These are phyloP conservation scores for Cystobasidium sp. DNA, from an alignment of 1,284 basidiomycete genomes.

Conservation along the genomic window DNA sequence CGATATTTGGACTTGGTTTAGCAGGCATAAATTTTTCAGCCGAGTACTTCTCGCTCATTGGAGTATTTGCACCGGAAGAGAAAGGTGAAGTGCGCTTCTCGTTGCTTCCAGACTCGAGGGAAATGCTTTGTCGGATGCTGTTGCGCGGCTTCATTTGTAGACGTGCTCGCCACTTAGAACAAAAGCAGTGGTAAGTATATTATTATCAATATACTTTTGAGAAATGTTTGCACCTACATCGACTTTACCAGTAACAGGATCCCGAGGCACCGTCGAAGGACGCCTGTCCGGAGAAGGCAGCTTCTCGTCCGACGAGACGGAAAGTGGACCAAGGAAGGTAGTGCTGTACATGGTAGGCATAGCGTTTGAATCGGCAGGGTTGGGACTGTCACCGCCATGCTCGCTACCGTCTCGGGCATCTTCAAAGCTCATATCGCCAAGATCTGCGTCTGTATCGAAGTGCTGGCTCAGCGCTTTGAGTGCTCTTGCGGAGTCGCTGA, in stretches of 20 bases:
- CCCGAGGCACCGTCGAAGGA: constrained; percentile 19
- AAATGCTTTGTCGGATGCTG: constrained; percentile 10
- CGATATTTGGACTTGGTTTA: constrained; percentile 22
- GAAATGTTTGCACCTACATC: constrained; percentile 16
- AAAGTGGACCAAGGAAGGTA: constrained; percentile 15
- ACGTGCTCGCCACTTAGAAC: constrained; percentile 31
- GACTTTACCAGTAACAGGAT: constrained; percentile 40
- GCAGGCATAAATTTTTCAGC: neutral
- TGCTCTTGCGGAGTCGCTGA: constrained; percentile 2
- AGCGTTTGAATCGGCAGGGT: neutral
- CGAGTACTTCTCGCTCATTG: constrained; percentile 36
- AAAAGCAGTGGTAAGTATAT: neutral
- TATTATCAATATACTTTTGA: neutral
- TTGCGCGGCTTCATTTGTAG: constrained; percentile 22
- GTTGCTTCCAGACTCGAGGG: constrained; percentile 16
- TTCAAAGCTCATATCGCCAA: constrained; percentile 5
- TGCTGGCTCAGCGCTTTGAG: constrained; percentile 17
- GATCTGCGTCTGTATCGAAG: constrained; percentile 14
- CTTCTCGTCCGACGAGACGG: neutral
- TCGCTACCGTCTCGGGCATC: neutral
- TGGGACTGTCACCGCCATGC: constrained; percentile 16
- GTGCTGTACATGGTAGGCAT: constrained; percentile 38
- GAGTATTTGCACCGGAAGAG: neutral
- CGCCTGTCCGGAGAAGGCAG: neutral
- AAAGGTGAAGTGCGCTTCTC: neutral